Base-by-base conservation (phyloP, 805 yeast species). In the Ogataea allantospora region DNA sequence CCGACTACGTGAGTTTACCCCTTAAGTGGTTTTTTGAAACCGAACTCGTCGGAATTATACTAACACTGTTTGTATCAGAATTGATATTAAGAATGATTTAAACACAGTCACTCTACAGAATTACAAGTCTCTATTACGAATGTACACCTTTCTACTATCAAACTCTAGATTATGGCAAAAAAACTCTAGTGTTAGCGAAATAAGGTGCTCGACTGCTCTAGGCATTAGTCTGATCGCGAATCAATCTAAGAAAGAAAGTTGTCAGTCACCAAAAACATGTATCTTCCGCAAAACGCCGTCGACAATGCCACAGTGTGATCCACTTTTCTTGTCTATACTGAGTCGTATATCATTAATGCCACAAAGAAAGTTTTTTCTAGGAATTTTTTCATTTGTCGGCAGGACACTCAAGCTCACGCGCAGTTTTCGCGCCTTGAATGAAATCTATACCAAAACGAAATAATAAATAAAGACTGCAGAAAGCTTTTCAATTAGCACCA, bases 141-240 rank as follows among this genome's bases (percentile, higher is more conserved):
- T 60, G 61, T 60, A 51, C 53, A 59, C 64, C 62, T 47, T 53
- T 49, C 64, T 60, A 60, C 65, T 60, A 60, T 60, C 65, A 60
- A 60, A 60, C 65, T 58, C 65, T 57, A 60, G 53, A 54, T 50
- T 60, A 60, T 56, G 50, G 55, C 26, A 27, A 16, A 41, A 34
- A 50, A 57, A 50, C n/a, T 47, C 43, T 57, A 60, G 65, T 58
- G 65, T 60, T 60, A 60, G 65, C 65, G 65, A 60, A 60, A 60
- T 58, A 58, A 52, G 62, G 63, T 58, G 46, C 34, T 6, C 10
- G 30, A 27, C 26, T 41, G 29, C 13, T 51, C 46, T 53, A 27
- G 50, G 59, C 55, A 46, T 35, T 34, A 17, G 16, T 23, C 29
- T 33, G 37, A 24, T 23, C 10, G 27, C 34, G 35, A 15, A 10